Conservation (phyloP, 1,139 yeast genomes). For the Keqinozyma sinolaborantium region DNA sequence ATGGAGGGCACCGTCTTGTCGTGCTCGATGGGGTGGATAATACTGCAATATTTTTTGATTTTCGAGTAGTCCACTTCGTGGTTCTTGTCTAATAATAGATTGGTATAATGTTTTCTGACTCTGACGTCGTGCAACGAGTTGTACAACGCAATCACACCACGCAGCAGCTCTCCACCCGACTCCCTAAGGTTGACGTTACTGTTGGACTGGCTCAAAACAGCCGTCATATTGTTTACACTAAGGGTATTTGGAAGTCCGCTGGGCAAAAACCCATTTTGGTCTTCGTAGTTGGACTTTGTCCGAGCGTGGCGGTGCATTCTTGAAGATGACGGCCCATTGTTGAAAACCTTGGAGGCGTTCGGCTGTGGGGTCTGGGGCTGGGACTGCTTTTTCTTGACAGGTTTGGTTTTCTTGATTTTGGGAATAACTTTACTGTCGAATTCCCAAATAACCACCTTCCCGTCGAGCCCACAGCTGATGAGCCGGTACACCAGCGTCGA, state of each 20-base stretch:
- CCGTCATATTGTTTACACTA: conserved; percentile 9
- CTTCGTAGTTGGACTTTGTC: neutral
- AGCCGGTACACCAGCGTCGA: conserved; percentile 45
- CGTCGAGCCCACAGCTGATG: conserved; percentile 71
- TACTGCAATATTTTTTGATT: conserved; percentile 14
- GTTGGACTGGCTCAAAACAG: conserved; percentile 7
- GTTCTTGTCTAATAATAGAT: conserved; percentile 7
- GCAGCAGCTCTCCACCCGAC: conserved; percentile 5
- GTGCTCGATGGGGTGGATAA: conserved; percentile 37
- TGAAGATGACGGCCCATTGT: conserved; percentile 1
- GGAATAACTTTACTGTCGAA: conserved; percentile 63
- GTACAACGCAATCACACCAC: conserved; percentile 26
- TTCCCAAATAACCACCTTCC: conserved; percentile 67
- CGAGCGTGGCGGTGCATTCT: neutral
- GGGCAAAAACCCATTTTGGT: neutral
- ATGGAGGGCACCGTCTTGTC: conserved; percentile 41
- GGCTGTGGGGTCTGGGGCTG: neutral
- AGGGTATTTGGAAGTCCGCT: conserved; percentile 1
- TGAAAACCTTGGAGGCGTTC: conserved; percentile 2
- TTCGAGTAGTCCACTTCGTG: conserved; percentile 7
- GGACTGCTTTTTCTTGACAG: conserved; percentile 1
- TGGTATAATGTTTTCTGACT: conserved; percentile 23
- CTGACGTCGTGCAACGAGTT: conserved; percentile 34
- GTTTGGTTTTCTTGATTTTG: conserved; percentile 28
- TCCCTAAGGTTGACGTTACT: conserved; percentile 1